Conservation (phyloP, 768 basidiomycete genomes). For the Tricholoma flavovirens region DNA sequence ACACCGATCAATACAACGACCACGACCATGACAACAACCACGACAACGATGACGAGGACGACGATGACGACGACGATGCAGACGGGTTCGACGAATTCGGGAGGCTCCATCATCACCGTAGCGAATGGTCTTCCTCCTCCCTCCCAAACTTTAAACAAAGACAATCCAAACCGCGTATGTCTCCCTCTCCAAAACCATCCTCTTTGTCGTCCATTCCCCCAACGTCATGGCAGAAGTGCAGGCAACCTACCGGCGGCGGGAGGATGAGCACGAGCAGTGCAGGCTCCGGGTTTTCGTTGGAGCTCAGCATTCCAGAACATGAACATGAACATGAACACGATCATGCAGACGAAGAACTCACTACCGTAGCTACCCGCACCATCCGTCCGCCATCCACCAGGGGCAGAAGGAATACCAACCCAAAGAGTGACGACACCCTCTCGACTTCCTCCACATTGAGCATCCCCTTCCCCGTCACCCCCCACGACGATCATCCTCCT, state of each 20-base stretch:
- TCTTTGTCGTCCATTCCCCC: conserved; percentile 13
- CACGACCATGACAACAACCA: too few species aligned
- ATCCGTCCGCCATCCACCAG: background rate
- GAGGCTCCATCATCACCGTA: background rate
- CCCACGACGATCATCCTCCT: conserved; percentile 21
- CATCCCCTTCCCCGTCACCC: conserved; percentile 29
- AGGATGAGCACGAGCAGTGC: conserved; percentile 25
- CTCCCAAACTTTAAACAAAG: background rate
- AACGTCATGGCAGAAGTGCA: conserved; percentile 7
- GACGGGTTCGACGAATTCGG: background rate
- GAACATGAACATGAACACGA: conserved; percentile 10
- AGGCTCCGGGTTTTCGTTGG: conserved; percentile 22
- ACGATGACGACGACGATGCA: too few species aligned
- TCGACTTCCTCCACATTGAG: conserved; percentile 32
- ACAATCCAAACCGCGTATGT: background rate
- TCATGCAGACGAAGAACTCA: conserved; percentile 6
- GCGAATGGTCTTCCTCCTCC: conserved; percentile 3
- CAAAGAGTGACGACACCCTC: conserved; percentile 14
- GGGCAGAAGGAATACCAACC: background rate
- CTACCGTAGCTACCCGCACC: conserved; percentile 1
- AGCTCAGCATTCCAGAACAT: conserved; percentile 14
- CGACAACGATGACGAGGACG: too few species aligned
- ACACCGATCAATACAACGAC: background rate
- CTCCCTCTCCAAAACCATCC: background rate
- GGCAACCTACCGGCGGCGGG: background rate